These are phyloP conservation scores for Colletotrichum musicola DNA, from an alignment of 2,329 filamentous ascomycete species.

Conservation along the genomic window DNA sequence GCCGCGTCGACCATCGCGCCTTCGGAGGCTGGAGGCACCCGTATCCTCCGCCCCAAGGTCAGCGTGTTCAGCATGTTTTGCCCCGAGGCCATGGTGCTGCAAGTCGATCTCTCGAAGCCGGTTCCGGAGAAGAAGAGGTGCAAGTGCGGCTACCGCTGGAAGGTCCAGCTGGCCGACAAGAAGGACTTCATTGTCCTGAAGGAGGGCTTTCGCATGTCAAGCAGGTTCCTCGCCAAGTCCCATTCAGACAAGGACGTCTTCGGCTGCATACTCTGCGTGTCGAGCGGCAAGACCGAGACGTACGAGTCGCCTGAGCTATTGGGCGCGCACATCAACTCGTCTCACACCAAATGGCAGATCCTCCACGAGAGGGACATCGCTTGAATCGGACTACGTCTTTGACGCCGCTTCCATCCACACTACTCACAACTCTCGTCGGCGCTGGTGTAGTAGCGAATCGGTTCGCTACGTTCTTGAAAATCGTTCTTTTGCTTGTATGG, in stretches of 20 bases:
- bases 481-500: neutral
- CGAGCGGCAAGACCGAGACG: constrained; percentile 50
- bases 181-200: constrained; percentile 46
- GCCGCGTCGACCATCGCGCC: constrained; percentile 36
- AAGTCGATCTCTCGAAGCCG: constrained; percentile 50
- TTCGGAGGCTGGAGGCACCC: constrained; percentile 29
- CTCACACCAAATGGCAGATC: constrained; percentile 58
- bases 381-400: neutral
- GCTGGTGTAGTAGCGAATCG: neutral
- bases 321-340: constrained; percentile 51
- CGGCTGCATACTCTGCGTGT: constrained; percentile 56
- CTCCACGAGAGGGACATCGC: constrained; percentile 50
- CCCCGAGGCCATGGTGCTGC: constrained; percentile 54
- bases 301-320: constrained; percentile 49
- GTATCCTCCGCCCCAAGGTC: constrained; percentile 47
- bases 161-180: constrained; percentile 25
- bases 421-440: neutral
- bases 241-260: constrained; percentile 50
- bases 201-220: constrained; percentile 54
- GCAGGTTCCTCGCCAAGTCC: constrained; percentile 56
- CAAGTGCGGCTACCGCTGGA: constrained; percentile 53
- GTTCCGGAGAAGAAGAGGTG: constrained; percentile 47
- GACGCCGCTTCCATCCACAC: neutral
- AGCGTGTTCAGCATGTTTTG: constrained; percentile 57
- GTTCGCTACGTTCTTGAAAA: neutral